Base-by-base conservation (phyloP, 1,284 basidiomycete genomes). In the Apiotrichum mycotoxinovorans region DNA sequence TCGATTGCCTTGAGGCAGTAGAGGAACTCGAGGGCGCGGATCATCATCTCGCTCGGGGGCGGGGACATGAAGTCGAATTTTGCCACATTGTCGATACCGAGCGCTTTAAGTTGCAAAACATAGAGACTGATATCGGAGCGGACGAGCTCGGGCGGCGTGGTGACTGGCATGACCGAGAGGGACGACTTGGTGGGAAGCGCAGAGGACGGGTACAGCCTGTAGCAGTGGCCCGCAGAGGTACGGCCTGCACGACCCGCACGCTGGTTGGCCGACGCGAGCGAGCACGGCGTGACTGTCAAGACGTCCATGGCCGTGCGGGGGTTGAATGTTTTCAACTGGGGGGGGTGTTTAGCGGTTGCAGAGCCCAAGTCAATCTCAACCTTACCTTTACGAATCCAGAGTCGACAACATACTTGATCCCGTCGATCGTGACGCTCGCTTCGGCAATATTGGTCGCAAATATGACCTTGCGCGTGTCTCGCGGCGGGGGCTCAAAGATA, bases 381-480 rank as follows among this genome's bases (percentile, higher is more conserved):
- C 80, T 40, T 62, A 90, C 90, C 83, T 98, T 98, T 62, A 95
- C 93, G 67, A 93, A 91, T 4, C 95, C 96, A 54, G 85, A 87
- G 69, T 99, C 95, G 5, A 98, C 83, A n/a, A 99, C 94, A 70
- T 87, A 98, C 65, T 87, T 87, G 63, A 98, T 87, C 1, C 92
- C 92, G 49, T 97, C 91, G 57, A 98, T 96, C 0, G 95, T 98
- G 17, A 98, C 88, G 74, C 91, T 94, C 22, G 95, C 91, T 79
- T 98, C 96, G 18, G 96, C 95, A 51, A 98, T 94, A 71, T 98
- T 98, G 0, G 96, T 98, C 1, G 91, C 84, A 26, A 97, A 83
- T 50, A 99, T 86, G 51, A 96, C 86, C 74, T 98, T 99, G 53
- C 96, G 83, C 4, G 82, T 84, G 47, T 88, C 87, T 35, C 81